phyloP scores from a whole-genome alignment of 257 asterid genomes.

The Solanum rostratum region DNA sequence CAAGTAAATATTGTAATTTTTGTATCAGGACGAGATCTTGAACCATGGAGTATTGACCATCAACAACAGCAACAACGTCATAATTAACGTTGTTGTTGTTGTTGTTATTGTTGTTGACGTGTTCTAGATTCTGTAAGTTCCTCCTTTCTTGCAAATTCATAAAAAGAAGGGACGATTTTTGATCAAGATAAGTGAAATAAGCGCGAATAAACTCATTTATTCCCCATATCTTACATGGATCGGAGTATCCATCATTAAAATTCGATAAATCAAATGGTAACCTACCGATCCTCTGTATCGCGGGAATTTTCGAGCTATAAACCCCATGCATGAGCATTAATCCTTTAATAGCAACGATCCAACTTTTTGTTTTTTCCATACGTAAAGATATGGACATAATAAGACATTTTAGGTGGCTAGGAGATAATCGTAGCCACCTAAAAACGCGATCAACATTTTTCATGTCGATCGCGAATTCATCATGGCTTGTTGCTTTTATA shows the following conservation, averaged over 20 bases:
- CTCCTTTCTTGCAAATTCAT: conserved; percentile 20
- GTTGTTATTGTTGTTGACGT: neutral
- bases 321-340: conserved; percentile 63
- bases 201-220: conserved; percentile 42
- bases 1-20: conserved; percentile 45
- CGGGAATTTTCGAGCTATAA: conserved; percentile 24
- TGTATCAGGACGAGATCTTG: conserved; percentile 39
- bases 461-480: conserved; percentile 27
- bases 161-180: conserved; percentile 41
- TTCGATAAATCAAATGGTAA: conserved; percentile 73
- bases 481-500: conserved; percentile 69
- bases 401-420: conserved; percentile 49
- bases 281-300: conserved; percentile 44
- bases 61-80: neutral
- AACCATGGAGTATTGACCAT: conserved; percentile 2
- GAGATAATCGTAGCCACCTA: conserved; percentile 61
- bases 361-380: conserved; percentile 31
- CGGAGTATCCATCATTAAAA: conserved; percentile 38
- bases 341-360: conserved; percentile 72
- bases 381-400: conserved; percentile 59
- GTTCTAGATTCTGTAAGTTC: neutral
- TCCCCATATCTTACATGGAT: conserved; percentile 32
- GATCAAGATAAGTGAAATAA: conserved; percentile 70
- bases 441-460: conserved; percentile 40
- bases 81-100: neutral